Percentiles rank a stretch among this genome's conserved stretches.
Conservation (phyloP, 352 stramenopile species). For the Globisporangium ultimum region DNA sequence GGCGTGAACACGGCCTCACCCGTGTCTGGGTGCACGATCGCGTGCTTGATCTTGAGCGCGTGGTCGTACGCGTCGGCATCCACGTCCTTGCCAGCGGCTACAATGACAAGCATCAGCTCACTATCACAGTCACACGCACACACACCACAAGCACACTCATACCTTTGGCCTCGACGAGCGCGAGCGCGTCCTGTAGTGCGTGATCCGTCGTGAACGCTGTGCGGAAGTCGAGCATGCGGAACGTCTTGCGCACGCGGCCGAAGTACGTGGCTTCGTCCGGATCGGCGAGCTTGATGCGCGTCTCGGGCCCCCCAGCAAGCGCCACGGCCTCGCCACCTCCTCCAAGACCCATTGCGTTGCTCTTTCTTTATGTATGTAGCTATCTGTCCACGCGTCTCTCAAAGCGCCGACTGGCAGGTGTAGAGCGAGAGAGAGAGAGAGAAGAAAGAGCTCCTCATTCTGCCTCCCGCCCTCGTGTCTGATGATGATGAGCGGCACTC, state of each 20-base stretch:
- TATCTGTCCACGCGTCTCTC: not conserved
- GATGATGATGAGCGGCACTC: too few species aligned
- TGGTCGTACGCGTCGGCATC: conserved; percentile 36
- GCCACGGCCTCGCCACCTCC: conserved; percentile 13
- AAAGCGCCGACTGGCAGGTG: not conserved
- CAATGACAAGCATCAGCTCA: not conserved
- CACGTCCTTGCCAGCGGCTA: conserved; percentile 35
- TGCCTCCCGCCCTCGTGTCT: not conserved
- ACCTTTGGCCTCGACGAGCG: conserved; percentile 35
- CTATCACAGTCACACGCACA: not conserved
- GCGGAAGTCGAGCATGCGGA: conserved; percentile 80
- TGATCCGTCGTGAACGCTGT: conserved; percentile 60
- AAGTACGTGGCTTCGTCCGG: conserved; percentile 75
- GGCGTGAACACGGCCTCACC: conserved; percentile 56
- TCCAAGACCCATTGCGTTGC: conserved; percentile 19
- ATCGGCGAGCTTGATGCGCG: conserved; percentile 64
- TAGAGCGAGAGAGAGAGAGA: too few species aligned
- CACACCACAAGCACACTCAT: not conserved
- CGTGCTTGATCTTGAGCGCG: conserved; percentile 65
- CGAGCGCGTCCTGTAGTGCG: conserved; percentile 41
- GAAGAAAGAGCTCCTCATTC: not conserved
- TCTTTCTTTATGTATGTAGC: not conserved
- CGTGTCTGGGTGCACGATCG: conserved; percentile 79
- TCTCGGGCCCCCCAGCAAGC: conserved; percentile 12
- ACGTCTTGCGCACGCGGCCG: conserved; percentile 75